phyloP scores from a whole-genome alignment of 176 grass and related monocot species.

The Oryza meridionalis region DNA sequence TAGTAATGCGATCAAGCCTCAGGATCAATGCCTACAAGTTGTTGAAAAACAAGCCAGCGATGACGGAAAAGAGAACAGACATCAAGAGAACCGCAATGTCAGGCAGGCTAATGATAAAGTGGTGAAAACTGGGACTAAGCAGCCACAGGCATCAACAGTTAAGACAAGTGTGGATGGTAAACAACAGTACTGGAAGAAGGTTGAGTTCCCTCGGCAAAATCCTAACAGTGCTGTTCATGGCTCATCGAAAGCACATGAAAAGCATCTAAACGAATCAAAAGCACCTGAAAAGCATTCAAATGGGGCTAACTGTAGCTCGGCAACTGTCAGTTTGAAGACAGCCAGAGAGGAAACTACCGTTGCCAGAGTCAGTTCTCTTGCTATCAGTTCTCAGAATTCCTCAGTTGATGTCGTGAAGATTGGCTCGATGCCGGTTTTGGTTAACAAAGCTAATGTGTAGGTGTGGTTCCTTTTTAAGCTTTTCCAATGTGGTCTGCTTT shows the following conservation, averaged over 20 bases:
- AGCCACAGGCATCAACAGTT: constrained; percentile 6
- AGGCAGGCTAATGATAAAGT: constrained; percentile 36
- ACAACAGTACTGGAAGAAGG: constrained; percentile 69
- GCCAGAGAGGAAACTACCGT: constrained; percentile 1
- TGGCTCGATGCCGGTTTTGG: constrained; percentile 69
- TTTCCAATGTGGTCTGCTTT: neutral
- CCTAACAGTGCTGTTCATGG: constrained; percentile 12
- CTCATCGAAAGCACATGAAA: constrained; percentile 28
- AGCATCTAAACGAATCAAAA: neutral
- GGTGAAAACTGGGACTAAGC: constrained; percentile 5
- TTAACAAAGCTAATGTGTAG: constrained; percentile 43
- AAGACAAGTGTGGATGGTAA: constrained; percentile 44
- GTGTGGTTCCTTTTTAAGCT: neutral
- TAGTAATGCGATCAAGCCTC: constrained; percentile 5
- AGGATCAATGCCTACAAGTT: constrained; percentile 29
- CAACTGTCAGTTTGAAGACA: neutral
- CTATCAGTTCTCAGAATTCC: constrained; percentile 35
- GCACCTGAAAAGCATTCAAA: neutral
- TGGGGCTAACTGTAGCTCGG: neutral
- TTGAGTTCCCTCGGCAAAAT: constrained; percentile 29
- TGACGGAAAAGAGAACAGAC: constrained; percentile 42
- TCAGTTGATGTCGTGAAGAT: constrained; percentile 60
- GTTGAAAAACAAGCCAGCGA: constrained; percentile 31
- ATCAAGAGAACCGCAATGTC: constrained; percentile 10
- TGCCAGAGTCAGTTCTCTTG: constrained; percentile 47